Evolutionary conservation across 2,329 filamentous ascomycete species (phyloP).

Genomic region (Cadophora sp.): DNA sequence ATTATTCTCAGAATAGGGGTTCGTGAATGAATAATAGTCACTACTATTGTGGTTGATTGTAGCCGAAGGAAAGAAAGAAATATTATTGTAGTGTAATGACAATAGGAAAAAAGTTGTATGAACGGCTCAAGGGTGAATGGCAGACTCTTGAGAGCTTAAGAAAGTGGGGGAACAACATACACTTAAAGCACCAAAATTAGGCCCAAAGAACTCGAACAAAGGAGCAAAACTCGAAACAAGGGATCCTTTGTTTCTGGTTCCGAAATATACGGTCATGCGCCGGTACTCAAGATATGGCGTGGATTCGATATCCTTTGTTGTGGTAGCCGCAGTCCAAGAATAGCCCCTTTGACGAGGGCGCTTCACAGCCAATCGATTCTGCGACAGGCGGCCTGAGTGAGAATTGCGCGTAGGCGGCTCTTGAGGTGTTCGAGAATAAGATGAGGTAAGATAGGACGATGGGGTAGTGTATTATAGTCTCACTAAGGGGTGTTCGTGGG

Average conservation of each 20-base stretch:
- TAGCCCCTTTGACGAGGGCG: conserved; percentile 38
- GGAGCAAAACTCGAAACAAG: conserved; percentile 35
- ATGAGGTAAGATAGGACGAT: conserved; percentile 16
- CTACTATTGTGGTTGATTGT: conserved; percentile 28
- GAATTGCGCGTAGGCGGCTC: conserved; percentile 29
- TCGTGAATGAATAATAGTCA: conserved; percentile 30
- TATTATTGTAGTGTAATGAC: conserved; percentile 34
- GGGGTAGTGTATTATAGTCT: conserved; percentile 18
- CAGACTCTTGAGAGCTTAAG: conserved; percentile 20
- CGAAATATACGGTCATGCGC: conserved; percentile 31
- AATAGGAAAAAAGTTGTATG: conserved; percentile 32
- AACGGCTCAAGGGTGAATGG: conserved; percentile 28
- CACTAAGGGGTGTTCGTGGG: conserved; percentile 15
- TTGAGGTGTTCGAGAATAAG: conserved; percentile 16
- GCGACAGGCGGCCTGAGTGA: conserved; percentile 26
- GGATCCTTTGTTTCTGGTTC: conserved; percentile 38
- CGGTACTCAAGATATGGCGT: conserved; percentile 25
- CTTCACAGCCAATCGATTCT: conserved; percentile 40
- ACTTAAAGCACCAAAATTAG: conserved; percentile 32
- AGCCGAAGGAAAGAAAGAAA: conserved; percentile 17
- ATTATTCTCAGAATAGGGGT: conserved; percentile 29
- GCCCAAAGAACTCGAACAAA: conserved; percentile 29
- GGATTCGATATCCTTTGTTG: conserved; percentile 41
- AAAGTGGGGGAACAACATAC: conserved; percentile 32
- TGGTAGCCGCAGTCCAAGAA: conserved; percentile 38